These are phyloP conservation scores for Sarocladium brachiariae DNA, from an alignment of 2,329 filamentous ascomycete genomes.

Conservation along the genomic window DNA sequence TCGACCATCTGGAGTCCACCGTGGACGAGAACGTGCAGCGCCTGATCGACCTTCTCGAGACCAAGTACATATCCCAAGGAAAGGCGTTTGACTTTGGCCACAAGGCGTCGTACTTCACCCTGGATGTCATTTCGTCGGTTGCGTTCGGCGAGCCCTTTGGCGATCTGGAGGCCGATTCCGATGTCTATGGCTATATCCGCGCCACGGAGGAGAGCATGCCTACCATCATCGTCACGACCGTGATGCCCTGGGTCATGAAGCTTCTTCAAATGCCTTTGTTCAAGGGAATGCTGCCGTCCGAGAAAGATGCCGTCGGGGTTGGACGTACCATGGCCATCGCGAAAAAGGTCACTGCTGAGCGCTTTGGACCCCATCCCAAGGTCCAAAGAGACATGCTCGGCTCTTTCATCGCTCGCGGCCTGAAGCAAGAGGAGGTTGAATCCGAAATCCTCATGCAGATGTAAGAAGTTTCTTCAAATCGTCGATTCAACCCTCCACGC, in stretches of 20 bases:
- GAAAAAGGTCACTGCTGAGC: constrained; percentile 11
- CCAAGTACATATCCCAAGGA: constrained; percentile 36
- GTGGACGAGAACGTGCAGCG: constrained; percentile 31
- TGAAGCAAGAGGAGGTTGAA: background rate
- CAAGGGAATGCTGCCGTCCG: constrained; percentile 25
- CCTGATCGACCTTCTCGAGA: constrained; percentile 38
- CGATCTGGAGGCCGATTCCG: constrained; percentile 40
- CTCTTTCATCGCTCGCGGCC: background rate
- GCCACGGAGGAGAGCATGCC: constrained; percentile 35
- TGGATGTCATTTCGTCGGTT: constrained; percentile 47
- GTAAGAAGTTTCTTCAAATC: constrained; percentile 31
- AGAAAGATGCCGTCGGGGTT: constrained; percentile 31
- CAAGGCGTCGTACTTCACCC: constrained; percentile 44
- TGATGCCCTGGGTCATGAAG: constrained; percentile 29
- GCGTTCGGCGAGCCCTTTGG: constrained; percentile 47
- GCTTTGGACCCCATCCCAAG: background rate
- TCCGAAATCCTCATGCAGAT: background rate
- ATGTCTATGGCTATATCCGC: constrained; percentile 38
- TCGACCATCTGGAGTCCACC: constrained; percentile 33
- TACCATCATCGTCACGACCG: constrained; percentile 28
- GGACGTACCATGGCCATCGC: constrained; percentile 29
- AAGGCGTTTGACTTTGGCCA: constrained; percentile 40
- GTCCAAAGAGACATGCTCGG: background rate
- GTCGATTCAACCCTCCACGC: constrained; percentile 24
- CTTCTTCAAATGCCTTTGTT: constrained; percentile 31